A percentile compares a stretch with the other conserved stretches of the same genome.
Evolutionary conservation across 805 yeast genomes (phyloP).

Genomic region (Lipomyces mesembrius): DNA sequence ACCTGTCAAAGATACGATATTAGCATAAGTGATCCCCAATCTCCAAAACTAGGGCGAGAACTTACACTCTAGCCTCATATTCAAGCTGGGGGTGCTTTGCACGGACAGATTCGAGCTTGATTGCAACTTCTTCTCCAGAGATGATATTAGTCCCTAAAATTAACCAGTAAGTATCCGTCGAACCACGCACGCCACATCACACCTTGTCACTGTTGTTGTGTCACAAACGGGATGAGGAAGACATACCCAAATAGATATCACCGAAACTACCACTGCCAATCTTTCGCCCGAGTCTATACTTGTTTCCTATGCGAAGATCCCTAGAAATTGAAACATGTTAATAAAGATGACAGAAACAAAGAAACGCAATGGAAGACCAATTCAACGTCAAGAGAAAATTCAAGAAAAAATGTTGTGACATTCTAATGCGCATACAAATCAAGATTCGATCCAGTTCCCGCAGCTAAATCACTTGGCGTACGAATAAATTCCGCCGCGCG

Average conservation of each 20-base stretch:
- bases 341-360: neutral
- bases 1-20: conserved; percentile 43
- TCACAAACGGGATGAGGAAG: neutral
- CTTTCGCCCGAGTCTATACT: conserved; percentile 89
- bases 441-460: neutral
- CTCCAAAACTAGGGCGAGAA: neutral
- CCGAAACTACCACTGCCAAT: conserved; percentile 98
- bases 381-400: too few relatives aligned
- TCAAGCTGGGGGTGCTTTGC: conserved; percentile 97
- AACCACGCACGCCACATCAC: neutral
- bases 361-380: too few relatives aligned
- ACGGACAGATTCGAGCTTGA: conserved; percentile 83
- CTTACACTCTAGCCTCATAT: conserved; percentile 85
- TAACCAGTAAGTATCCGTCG: neutral
- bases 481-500: neutral
- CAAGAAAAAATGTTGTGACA: neutral
- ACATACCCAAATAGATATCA: conserved; percentile 76
- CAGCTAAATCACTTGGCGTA: neutral
- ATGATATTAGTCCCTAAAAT: conserved; percentile 80
- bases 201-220: neutral
- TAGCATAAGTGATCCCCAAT: neutral
- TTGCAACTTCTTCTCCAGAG: conserved; percentile 97
- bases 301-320: conserved; percentile 89
- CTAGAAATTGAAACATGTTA: conserved; percentile 12
- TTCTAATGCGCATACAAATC: neutral